Evolutionary conservation across 306 rosid species (phyloP).

Genomic region (cucumber (Cucumis sativus)): Cucumber_9930_V3 NC_026661.2:19997501-19998000

Average conservation of each 20-base stretch:
- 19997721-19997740: constrained; percentile 58
- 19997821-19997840: background rate
- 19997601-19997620: background rate
- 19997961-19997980: constrained; percentile 59
- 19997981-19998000: background rate
- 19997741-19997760: constrained; percentile 88
- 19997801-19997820: constrained; percentile 3
- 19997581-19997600: background rate
- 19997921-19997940: constrained; percentile 74
- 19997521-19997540: background rate
- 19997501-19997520: background rate
- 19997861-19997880: constrained; percentile 84
- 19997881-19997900: constrained; percentile 80
- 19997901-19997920: constrained; percentile 87
- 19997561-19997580: background rate
- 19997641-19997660: background rate
- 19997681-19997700: constrained; percentile 3
- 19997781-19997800: constrained; percentile 6
- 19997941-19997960: constrained; percentile 97
- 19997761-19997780: constrained; percentile 84
- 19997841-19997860: background rate
- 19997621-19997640: background rate
- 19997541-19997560: background rate
- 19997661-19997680: background rate
- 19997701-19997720: background rate